Percentiles rank a stretch among this genome's conserved stretches.
These are phyloP conservation scores for Geotrichum candidum DNA, from an alignment of 1,139 yeast genomes.

Conservation along the genomic window DNA sequence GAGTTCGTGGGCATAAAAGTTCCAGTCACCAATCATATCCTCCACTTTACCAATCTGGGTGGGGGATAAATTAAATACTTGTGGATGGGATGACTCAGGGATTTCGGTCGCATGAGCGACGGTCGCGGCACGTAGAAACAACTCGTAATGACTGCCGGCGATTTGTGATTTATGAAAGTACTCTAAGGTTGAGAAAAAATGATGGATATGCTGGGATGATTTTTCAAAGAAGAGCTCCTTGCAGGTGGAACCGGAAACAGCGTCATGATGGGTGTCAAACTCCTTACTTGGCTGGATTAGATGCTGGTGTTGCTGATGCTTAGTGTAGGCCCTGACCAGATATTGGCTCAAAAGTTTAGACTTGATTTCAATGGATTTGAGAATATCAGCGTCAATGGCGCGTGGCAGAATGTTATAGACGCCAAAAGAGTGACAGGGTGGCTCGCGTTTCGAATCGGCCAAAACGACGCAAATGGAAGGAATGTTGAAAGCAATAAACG, in stretches of 20 bases:
- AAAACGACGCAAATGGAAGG: constrained; percentile 14
- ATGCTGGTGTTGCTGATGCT: neutral
- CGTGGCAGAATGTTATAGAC: constrained; percentile 3
- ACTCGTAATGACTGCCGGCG: neutral
- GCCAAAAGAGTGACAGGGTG: constrained; percentile 4
- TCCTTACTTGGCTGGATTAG: neutral
- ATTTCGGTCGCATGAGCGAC: neutral
- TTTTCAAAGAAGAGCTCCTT: neutral
- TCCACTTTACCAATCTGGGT: constrained; percentile 4
- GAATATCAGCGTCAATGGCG: neutral
- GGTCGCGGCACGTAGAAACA: neutral
- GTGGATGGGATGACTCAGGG: neutral
- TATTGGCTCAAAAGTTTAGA: neutral
- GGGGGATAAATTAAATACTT: constrained; percentile 8
- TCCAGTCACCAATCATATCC: constrained; percentile 26
- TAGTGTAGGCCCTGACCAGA: neutral
- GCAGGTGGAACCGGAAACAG: neutral
- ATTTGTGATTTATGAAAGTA: neutral
- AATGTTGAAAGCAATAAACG: constrained; percentile 11
- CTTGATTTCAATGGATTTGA: neutral
- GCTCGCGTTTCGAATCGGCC: neutral
- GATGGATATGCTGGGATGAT: constrained; percentile 1
- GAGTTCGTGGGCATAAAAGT: constrained; percentile 65
- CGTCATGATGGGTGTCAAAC: neutral
- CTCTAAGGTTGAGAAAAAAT: constrained; percentile 5